These are phyloP conservation scores for Eremothecium sinecaudum DNA, from an alignment of 1,139 yeast genomes.

Conservation along the genomic window DNA sequence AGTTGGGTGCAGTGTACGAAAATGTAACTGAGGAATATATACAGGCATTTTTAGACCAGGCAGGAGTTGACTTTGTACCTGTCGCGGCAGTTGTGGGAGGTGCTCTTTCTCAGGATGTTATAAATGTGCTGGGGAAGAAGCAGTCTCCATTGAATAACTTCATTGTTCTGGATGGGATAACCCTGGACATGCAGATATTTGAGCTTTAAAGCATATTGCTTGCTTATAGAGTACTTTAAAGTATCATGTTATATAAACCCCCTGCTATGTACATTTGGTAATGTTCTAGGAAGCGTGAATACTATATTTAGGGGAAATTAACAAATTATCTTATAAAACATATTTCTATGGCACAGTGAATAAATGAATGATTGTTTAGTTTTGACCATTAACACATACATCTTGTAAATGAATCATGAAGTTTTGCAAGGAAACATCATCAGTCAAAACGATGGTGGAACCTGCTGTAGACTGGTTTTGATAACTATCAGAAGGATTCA, in stretches of 20 bases:
- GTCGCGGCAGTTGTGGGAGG: slow-evolving; percentile 89
- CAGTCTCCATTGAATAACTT: slow-evolving; percentile 80
- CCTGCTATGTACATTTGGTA: slow-evolving; percentile 4
- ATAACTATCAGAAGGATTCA: slow-evolving; percentile 86
- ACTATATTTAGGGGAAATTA: slow-evolving; percentile 1
- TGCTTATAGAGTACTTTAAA: slow-evolving; percentile 3
- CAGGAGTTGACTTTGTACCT: slow-evolving; percentile 68
- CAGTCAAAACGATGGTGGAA: slow-evolving; percentile 80
- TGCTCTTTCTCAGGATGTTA: slow-evolving; percentile 79
- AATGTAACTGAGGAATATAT: slow-evolving; percentile 35
- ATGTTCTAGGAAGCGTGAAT: slow-evolving; percentile 2
- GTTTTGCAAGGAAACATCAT: slow-evolving; percentile 86
- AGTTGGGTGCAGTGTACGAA: slow-evolving; percentile 36
- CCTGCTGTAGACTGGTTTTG: slow-evolving; percentile 50
- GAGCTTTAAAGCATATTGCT: slow-evolving; percentile 25
- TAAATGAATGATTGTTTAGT: slow-evolving; percentile 11
- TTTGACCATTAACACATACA: slow-evolving; percentile 53
- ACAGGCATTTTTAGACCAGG: slow-evolving; percentile 39
- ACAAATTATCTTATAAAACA: slow-evolving; percentile 1
- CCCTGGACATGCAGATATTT: slow-evolving; percentile 68
- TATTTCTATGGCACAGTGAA: slow-evolving; percentile 4
- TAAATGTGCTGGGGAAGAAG: slow-evolving; percentile 66
- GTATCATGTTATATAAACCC: slow-evolving; percentile 3
- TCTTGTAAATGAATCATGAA: slow-evolving; percentile 86
- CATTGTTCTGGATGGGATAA: slow-evolving; percentile 62